These are phyloP conservation scores for Quercus lobata DNA, from an alignment of 331 rosid genomes.

Conservation along the genomic window DNA sequence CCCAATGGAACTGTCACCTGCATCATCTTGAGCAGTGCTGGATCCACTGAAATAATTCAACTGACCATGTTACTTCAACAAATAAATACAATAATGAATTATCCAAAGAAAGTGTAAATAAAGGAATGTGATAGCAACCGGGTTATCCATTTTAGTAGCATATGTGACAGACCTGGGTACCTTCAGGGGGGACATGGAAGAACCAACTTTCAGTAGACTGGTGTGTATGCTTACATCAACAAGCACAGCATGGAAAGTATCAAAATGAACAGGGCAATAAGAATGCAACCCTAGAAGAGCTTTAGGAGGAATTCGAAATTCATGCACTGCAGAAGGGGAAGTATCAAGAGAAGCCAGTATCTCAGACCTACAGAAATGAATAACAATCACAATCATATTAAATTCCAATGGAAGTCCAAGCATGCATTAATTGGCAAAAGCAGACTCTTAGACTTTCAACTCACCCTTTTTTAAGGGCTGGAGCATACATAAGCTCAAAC, in stretches of 20 bases:
- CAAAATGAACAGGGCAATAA: slow-evolving; percentile 91
- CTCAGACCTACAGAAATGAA: slow-evolving; percentile 48
- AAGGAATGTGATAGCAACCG: slow-evolving; percentile 15
- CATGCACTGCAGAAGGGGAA: slow-evolving; percentile 78
- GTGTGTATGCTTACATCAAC: slow-evolving; percentile 82
- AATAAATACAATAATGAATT: slow-evolving; percentile 3
- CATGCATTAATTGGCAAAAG: slow-evolving; percentile 8
- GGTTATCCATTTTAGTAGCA: slow-evolving; percentile 26
- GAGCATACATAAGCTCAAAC: slow-evolving; percentile 91
- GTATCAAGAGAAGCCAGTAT: slow-evolving; percentile 60
- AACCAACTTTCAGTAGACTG: slow-evolving; percentile 58
- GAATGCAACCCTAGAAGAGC: slow-evolving; percentile 91
- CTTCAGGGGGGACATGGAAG: slow-evolving; percentile 40
- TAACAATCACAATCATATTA: slow-evolving; percentile 28
- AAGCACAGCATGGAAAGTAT: slow-evolving; percentile 85
- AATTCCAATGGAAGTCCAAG: slow-evolving; percentile 9
- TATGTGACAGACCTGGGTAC: slow-evolving; percentile 63
- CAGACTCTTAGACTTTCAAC: slow-evolving; percentile 27
- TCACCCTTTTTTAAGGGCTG: slow-evolving; percentile 67
- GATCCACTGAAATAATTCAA: slow-evolving; percentile 49
- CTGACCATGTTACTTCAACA: slow-evolving; percentile 16
- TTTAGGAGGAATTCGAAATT: slow-evolving; percentile 91
- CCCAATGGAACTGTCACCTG: slow-evolving; percentile 26
- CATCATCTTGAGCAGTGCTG: slow-evolving; percentile 27
- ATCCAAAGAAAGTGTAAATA: slow-evolving; percentile 9